Conservation (phyloP, 2,329 filamentous ascomycete genomes). For the Aaosphaeria arxii region DNA sequence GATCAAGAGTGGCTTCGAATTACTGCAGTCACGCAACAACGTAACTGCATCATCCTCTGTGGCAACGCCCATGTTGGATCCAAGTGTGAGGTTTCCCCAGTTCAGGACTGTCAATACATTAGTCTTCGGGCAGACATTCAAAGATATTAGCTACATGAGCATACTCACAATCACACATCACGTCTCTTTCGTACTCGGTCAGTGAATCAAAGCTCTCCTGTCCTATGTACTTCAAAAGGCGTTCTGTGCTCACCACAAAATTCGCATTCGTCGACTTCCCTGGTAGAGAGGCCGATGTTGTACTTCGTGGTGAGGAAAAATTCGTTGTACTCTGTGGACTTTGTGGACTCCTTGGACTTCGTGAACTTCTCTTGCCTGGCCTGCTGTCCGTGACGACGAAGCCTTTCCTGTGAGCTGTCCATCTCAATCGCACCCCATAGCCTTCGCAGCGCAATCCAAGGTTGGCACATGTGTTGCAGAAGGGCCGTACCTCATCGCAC, state of each 20-base stretch:
- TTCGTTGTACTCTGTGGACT: neutral
- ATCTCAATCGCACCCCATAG: neutral
- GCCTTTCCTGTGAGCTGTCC: neutral
- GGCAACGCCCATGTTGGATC: neutral
- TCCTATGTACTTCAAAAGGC: neutral
- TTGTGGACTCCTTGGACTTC: neutral
- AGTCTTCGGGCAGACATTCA: neutral
- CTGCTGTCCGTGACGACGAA: neutral
- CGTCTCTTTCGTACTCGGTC: neutral
- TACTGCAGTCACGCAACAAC: neutral
- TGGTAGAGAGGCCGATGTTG: too few species aligned
- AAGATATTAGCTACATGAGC: neutral
- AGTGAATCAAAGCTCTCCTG: neutral
- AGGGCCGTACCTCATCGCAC: conserved; percentile 54
- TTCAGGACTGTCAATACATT: neutral
- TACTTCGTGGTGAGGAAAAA: neutral
- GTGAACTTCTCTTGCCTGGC: neutral
- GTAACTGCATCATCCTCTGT: neutral
- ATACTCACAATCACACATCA: neutral
- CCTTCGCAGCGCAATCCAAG: neutral
- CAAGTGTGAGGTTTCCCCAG: neutral
- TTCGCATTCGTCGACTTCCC: too few species aligned
- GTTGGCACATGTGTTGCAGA: conserved; percentile 50
- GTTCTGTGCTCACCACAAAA: too few species aligned
- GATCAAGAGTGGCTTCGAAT: neutral